Evolutionary conservation across 768 basidiomycete species (phyloP).

Genomic region (Leccinum barrowsii): DNA sequence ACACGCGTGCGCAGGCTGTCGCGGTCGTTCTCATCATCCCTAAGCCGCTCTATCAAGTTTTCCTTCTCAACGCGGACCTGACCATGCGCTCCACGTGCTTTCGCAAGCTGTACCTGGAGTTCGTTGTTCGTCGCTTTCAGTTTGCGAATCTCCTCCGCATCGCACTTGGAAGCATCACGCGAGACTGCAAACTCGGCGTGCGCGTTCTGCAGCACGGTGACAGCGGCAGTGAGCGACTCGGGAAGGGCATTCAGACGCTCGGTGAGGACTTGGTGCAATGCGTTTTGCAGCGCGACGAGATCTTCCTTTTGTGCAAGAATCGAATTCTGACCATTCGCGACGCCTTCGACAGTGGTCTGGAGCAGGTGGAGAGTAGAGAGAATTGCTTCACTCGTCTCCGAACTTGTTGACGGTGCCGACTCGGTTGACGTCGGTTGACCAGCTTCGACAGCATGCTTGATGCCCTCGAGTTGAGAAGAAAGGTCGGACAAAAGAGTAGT

Average conservation of each 20-base stretch:
- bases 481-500: slow-evolving; percentile 43
- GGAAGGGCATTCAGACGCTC: slow-evolving; percentile 59
- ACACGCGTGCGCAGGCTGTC: slow-evolving; percentile 55
- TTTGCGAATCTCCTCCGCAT: slow-evolving; percentile 68
- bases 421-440: slow-evolving; percentile 22
- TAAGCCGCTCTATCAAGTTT: slow-evolving; percentile 58
- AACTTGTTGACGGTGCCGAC: slow-evolving; percentile 14
- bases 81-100: slow-evolving; percentile 74
- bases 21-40: slow-evolving; percentile 58
- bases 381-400: slow-evolving; percentile 22
- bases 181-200: slow-evolving; percentile 61
- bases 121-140: slow-evolving; percentile 54
- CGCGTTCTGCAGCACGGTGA: slow-evolving; percentile 53
- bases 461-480: slow-evolving; percentile 43
- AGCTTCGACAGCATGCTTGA: slow-evolving; percentile 41
- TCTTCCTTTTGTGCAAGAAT: slow-evolving; percentile 47
- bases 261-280: slow-evolving; percentile 49
- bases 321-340: slow-evolving; percentile 50
- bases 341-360: slow-evolving; percentile 45
- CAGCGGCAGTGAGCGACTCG: slow-evolving; percentile 50
- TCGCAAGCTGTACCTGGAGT: slow-evolving; percentile 66
- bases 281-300: slow-evolving; percentile 46
- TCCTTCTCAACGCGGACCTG: slow-evolving; percentile 84
- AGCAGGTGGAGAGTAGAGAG: slow-evolving; percentile 41
- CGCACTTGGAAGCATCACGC: slow-evolving; percentile 53